Evolutionary conservation across 2,329 filamentous ascomycete genomes (phyloP).

Genomic region (Aspergillus caelatus): DNA sequence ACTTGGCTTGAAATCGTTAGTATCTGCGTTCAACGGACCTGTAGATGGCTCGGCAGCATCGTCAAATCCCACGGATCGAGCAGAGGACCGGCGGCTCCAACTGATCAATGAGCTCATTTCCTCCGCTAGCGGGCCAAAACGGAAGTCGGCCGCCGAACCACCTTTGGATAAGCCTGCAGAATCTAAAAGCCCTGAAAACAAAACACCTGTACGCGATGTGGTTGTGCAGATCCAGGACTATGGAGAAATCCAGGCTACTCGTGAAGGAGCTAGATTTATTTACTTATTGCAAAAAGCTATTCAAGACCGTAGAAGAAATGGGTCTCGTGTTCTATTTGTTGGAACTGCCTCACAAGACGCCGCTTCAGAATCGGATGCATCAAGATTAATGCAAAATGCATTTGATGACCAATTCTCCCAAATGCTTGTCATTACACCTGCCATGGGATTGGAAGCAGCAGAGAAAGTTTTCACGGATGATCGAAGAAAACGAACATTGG

Average conservation of each 20-base stretch:
- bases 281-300: constrained; percentile 70
- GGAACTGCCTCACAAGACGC: constrained; percentile 68
- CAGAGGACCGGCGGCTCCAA: constrained; percentile 37
- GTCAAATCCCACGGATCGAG: constrained; percentile 21
- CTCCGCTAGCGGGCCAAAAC: constrained; percentile 21
- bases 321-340: constrained; percentile 73
- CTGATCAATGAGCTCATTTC: constrained; percentile 40
- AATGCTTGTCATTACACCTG: constrained; percentile 58
- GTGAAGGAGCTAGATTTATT: constrained; percentile 71
- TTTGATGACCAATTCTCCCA: constrained; percentile 52
- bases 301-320: constrained; percentile 70
- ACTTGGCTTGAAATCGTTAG: constrained; percentile 34
- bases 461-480: constrained; percentile 52
- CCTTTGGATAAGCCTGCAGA: constrained; percentile 14
- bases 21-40: constrained; percentile 35
- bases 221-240: constrained; percentile 82
- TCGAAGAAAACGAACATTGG: constrained; percentile 50
- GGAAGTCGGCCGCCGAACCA: constrained; percentile 9
- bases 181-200: constrained; percentile 10
- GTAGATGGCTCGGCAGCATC: constrained; percentile 25
- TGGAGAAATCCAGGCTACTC: constrained; percentile 71
- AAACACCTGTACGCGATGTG: constrained; percentile 45
- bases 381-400: constrained; percentile 51
- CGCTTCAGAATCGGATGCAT: constrained; percentile 42
- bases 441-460: constrained; percentile 41